Percentiles rank a stretch among this genome's conserved stretches.
phyloP scores from a whole-genome alignment of 1,284 basidiomycete species.

The Rhodotorula sp. region DNA sequence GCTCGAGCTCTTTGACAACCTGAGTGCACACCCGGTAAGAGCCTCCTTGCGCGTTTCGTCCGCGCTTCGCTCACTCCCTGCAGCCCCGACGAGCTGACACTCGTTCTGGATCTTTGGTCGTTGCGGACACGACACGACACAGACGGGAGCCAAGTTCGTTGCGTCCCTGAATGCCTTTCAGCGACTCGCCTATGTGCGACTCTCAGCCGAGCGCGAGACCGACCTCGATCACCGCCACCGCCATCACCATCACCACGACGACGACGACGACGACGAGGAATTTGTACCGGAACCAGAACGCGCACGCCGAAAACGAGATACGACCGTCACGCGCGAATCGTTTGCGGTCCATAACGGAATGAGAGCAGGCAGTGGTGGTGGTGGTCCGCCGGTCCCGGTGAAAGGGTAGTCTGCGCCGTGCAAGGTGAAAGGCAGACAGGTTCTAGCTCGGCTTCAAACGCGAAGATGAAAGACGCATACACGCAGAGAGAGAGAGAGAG shows the following conservation, averaged over 20 bases:
- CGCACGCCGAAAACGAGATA: not conserved
- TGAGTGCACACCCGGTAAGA: conserved; percentile 72
- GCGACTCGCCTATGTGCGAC: conserved; percentile 62
- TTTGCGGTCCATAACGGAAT: not conserved
- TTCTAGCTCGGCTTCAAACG: no score
- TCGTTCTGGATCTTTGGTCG: not conserved
- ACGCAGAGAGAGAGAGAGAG: no score
- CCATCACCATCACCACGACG: not conserved
- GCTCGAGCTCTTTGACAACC: conserved; percentile 76
- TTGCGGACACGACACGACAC: not conserved
- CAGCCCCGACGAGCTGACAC: not conserved
- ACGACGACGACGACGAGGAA: not conserved
- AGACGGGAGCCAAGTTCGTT: conserved; percentile 84
- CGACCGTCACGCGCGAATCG: conserved; percentile 4
- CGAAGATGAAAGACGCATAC: no score
- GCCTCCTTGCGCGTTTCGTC: not conserved
- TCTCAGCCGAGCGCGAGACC: conserved; percentile 42
- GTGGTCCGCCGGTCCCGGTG: not conserved
- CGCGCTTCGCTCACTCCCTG: conserved; percentile 16
- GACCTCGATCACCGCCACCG: not conserved
- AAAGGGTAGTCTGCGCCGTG: not conserved
- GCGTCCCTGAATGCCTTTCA: conserved; percentile 87
- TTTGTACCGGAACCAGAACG: not conserved
- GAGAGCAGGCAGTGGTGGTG: not conserved
- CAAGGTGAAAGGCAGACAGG: no score